Percentiles rank a stretch among this genome's conserved stretches.
These are phyloP conservation scores for Beauveria rudraprayagi DNA, from an alignment of 2,329 filamentous ascomycete genomes.

Conservation along the genomic window DNA sequence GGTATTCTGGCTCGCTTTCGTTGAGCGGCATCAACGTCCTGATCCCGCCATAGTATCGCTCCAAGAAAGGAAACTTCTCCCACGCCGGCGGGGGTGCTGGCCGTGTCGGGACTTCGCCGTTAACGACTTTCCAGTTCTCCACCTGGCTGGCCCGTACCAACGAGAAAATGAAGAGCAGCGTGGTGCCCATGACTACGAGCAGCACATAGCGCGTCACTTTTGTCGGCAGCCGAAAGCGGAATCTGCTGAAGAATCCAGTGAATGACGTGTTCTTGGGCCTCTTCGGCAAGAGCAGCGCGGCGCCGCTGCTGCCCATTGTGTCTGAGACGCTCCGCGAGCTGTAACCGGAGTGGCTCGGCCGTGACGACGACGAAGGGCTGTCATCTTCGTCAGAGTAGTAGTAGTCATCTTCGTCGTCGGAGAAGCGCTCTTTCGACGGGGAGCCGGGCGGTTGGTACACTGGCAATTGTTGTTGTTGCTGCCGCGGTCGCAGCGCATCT, in stretches of 20 bases:
- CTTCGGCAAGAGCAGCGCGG: slow-evolving; percentile 34
- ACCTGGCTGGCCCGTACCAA: slow-evolving; percentile 66
- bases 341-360: slow-evolving; percentile 33
- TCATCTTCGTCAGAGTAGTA: slow-evolving; percentile 38
- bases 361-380: slow-evolving; percentile 32
- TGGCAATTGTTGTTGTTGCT: slow-evolving; percentile 33
- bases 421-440: slow-evolving; percentile 42
- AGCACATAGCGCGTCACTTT: slow-evolving; percentile 73
- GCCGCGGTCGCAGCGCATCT: slow-evolving; percentile 39
- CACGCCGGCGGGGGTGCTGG: slow-evolving; percentile 61
- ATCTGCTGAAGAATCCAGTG: slow-evolving; percentile 19
- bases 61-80: slow-evolving; percentile 80
- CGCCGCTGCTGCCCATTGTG: slow-evolving; percentile 26
- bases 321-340: slow-evolving; percentile 48
- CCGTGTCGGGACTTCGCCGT: slow-evolving; percentile 35
- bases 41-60: slow-evolving; percentile 84
- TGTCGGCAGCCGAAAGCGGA: slow-evolving; percentile 57
- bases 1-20: slow-evolving; percentile 75
- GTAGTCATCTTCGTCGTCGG: slow-evolving; percentile 42
- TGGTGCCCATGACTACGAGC: slow-evolving; percentile 56
- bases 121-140: slow-evolving; percentile 56
- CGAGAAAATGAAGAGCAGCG: slow-evolving; percentile 69
- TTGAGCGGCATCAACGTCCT: slow-evolving; percentile 57
- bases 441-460: slow-evolving; percentile 39
- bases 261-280: slow-evolving; percentile 18